Evolutionary conservation across 306 rosid genomes (phyloP).

Genomic region (Cucurbita ficifolia): DNA sequence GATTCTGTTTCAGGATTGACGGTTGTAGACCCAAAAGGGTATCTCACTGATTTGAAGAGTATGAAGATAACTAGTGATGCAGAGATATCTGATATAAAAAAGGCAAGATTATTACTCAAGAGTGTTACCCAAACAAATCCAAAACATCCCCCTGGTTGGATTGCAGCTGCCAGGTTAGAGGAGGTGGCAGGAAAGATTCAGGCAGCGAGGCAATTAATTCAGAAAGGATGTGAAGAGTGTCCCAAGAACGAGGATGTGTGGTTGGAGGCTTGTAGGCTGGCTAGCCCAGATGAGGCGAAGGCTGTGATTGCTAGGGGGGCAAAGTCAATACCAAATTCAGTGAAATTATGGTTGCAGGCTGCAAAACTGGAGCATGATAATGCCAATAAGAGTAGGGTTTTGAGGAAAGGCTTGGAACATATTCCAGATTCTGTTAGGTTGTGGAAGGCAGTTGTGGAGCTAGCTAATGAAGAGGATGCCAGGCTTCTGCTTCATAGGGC

Average conservation of each 20-base stretch:
- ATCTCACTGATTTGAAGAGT: conserved; percentile 62
- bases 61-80: conserved; percentile 90
- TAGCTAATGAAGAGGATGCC: conserved; percentile 78
- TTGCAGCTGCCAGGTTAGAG: conserved; percentile 80
- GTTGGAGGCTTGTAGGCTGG: conserved; percentile 81
- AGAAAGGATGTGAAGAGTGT: conserved; percentile 83
- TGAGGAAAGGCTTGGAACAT: conserved; percentile 77
- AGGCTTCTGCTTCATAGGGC: conserved; percentile 77
- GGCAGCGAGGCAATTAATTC: conserved; percentile 64
- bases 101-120: conserved; percentile 68
- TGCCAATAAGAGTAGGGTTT: conserved; percentile 49
- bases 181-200: conserved; percentile 80
- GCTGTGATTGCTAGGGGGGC: conserved; percentile 75
- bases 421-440: conserved; percentile 85
- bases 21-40: conserved; percentile 72
- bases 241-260: conserved; percentile 83
- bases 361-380: conserved; percentile 67
- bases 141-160: conserved; percentile 85
- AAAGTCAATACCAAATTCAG: conserved; percentile 63
- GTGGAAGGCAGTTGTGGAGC: conserved; percentile 94
- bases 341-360: conserved; percentile 84
- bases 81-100: conserved; percentile 72
- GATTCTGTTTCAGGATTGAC: conserved; percentile 75
- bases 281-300: conserved; percentile 80
- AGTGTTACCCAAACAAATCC: conserved; percentile 85